phyloP scores from a whole-genome alignment of 257 asterid species.

The Nicotiana benthamiana region DNA sequence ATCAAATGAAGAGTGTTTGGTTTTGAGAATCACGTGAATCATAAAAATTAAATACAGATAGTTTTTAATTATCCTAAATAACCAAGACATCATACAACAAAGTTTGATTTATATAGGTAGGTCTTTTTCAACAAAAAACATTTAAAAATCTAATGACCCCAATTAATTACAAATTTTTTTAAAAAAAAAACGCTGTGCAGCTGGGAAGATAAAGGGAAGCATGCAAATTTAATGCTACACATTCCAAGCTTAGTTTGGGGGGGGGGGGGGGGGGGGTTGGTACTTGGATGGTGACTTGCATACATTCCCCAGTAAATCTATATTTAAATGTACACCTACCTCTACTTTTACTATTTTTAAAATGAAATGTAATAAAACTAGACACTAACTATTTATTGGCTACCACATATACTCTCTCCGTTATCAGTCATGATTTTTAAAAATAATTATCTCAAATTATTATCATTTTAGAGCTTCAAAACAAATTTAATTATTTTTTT shows the following conservation, averaged over 20 bases:
- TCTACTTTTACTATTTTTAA: neutral
- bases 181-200: neutral
- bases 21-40: neutral
- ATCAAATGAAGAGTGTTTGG: neutral
- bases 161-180: neutral
- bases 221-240: neutral
- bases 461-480: too few relatives aligned
- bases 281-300: neutral
- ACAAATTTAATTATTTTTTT: too few relatives aligned
- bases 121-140: neutral
- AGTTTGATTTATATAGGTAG: neutral
- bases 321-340: neutral
- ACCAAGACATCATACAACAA: neutral
- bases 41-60: neutral
- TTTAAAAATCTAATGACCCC: neutral
- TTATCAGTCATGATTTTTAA: too few relatives aligned
- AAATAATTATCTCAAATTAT: too few relatives aligned
- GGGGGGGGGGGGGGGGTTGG: too few relatives aligned
- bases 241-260: neutral
- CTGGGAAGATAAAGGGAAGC: neutral
- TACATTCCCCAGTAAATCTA: neutral
- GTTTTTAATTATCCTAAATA: neutral
- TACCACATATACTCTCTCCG: neutral
- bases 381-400: neutral
- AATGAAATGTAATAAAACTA: neutral